phyloP scores from a whole-genome alignment of 257 asterid species.

The Primulina eburnea region DNA sequence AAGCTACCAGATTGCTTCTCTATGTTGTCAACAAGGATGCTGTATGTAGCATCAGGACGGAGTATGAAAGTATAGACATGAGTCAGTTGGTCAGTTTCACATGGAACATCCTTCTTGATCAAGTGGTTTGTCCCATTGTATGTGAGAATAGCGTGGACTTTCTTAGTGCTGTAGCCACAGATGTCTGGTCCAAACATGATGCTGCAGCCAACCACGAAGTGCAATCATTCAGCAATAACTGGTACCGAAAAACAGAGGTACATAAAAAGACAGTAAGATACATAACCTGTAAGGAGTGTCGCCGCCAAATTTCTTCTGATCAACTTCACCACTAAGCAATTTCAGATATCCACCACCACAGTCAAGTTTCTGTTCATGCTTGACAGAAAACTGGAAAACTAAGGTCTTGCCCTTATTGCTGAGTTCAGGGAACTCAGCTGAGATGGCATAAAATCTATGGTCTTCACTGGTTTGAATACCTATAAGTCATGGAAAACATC shows the following conservation, averaged over 20 bases:
- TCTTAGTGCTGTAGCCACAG: constrained; percentile 83
- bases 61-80: constrained; percentile 92
- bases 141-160: constrained; percentile 87
- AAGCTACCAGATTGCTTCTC: constrained; percentile 95
- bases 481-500: constrained; percentile 22
- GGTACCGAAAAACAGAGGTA: background rate
- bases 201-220: constrained; percentile 42
- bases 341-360: constrained; percentile 99
- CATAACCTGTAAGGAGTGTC: constrained; percentile 88
- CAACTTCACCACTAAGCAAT: constrained; percentile 76
- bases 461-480: constrained; percentile 97
- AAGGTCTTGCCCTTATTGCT: constrained; percentile 87
- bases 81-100: constrained; percentile 93
- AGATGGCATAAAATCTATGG: constrained; percentile 84
- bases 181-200: constrained; percentile 99
- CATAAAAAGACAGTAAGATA: background rate
- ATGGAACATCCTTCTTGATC: constrained; percentile 90
- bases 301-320: constrained; percentile 92
- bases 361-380: constrained; percentile 99
- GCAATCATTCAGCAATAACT: constrained; percentile 22
- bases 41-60: constrained; percentile 95
- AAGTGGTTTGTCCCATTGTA: constrained; percentile 65
- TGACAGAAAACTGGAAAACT: constrained; percentile 89
- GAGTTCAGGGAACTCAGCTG: constrained; percentile 93
- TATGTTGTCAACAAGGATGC: constrained; percentile 79